These are phyloP conservation scores for Penicillium verhagenii DNA, from an alignment of 495 filamentous ascomycete genomes.

Conservation along the genomic window DNA sequence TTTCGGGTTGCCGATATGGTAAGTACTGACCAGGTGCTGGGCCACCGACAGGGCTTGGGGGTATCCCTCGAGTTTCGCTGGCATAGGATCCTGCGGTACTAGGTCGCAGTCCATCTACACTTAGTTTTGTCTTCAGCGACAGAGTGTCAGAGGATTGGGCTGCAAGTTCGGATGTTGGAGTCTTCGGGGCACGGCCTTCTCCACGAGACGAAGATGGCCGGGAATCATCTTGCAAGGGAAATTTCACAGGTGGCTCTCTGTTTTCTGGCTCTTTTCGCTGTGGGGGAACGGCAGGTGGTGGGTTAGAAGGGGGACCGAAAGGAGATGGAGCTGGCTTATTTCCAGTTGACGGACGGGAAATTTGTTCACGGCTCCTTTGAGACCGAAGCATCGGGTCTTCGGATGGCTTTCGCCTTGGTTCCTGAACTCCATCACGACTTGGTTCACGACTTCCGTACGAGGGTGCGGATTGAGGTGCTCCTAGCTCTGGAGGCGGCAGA, in stretches of 20 bases:
- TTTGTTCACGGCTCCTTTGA: constrained; percentile 48
- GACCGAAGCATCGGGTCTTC: constrained; percentile 42
- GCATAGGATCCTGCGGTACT: constrained; percentile 28
- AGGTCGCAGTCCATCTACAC: constrained; percentile 32
- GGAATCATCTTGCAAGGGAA: constrained; percentile 18
- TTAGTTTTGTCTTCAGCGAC: constrained; percentile 22
- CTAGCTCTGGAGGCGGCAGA: constrained; percentile 32
- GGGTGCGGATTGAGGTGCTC: constrained; percentile 33
- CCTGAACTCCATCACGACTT: constrained; percentile 39
- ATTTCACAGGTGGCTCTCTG: constrained; percentile 23
- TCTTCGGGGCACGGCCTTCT: constrained; percentile 21
- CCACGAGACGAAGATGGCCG: constrained; percentile 33
- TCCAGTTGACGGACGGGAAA: constrained; percentile 42
- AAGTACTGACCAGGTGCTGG: constrained; percentile 20
- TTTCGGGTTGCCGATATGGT: constrained; percentile 27
- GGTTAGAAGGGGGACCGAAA: constrained; percentile 25
- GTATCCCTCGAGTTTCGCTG: constrained; percentile 21
- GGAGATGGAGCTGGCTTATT: constrained; percentile 26
- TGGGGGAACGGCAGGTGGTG: constrained; percentile 25
- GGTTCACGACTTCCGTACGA: constrained; percentile 30
- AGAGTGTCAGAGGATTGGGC: constrained; percentile 18
- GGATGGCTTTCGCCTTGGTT: constrained; percentile 34
- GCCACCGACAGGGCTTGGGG: constrained; percentile 24
- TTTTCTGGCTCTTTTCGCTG: constrained; percentile 24
- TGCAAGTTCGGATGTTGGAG: constrained; percentile 10